phyloP scores from a whole-genome alignment of 805 yeast genomes.

The Blastobotrys terrestris region DNA sequence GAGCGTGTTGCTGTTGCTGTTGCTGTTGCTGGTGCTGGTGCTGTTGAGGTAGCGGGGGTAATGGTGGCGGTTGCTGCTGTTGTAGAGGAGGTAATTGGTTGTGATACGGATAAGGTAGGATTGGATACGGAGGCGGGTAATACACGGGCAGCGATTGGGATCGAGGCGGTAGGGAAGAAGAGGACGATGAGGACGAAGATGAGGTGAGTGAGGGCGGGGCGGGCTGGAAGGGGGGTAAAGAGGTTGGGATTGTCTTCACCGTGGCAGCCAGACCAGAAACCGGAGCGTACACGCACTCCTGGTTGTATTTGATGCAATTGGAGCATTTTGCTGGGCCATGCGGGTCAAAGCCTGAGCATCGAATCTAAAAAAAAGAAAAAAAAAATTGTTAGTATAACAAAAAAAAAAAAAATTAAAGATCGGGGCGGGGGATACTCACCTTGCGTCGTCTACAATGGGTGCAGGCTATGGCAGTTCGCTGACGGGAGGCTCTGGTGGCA shows the following conservation, averaged over 20 bases:
- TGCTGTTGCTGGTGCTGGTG: background rate
- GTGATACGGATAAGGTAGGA: background rate
- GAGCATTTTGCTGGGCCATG: conserved; percentile 25
- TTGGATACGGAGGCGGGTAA: background rate
- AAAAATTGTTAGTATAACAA: background rate
- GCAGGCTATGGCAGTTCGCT: conserved; percentile 9
- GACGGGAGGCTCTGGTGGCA: conserved; percentile 1
- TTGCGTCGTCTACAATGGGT: conserved; percentile 6
- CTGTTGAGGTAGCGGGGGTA: too few relatives aligned
- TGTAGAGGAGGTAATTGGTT: background rate
- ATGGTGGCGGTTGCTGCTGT: background rate
- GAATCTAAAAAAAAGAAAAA: conserved; percentile 16
- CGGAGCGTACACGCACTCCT: conserved; percentile 29
- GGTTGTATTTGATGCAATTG: conserved; percentile 28
- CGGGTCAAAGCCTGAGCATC: conserved; percentile 29
- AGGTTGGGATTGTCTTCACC: conserved; percentile 3
- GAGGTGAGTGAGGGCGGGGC: conserved; percentile 4
- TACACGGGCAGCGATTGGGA: background rate
- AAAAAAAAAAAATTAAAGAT: too few relatives aligned
- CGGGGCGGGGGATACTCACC: background rate
- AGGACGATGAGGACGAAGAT: background rate
- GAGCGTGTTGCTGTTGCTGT: background rate
- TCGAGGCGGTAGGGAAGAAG: background rate
- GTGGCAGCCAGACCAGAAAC: conserved; percentile 23
- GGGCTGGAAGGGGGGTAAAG: background rate